Evolutionary conservation across 2,329 filamentous ascomycete genomes (phyloP).

Genomic region (Claviceps pusilla): DNA sequence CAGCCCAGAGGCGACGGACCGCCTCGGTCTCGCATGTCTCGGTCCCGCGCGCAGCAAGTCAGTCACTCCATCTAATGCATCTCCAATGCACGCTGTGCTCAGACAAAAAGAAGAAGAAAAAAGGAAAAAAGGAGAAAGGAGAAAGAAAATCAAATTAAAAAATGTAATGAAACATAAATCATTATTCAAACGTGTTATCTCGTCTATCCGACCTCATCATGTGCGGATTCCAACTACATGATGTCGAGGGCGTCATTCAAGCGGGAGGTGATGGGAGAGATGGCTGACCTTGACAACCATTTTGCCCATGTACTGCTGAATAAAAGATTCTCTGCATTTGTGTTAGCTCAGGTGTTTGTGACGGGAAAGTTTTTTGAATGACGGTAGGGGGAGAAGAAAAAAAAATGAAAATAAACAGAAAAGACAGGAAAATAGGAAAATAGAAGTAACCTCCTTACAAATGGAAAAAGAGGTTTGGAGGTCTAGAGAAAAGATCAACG

Average conservation of each 20-base stretch:
- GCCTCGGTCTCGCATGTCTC: background rate
- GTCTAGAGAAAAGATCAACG: conserved; percentile 13
- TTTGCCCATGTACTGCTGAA: conserved; percentile 60
- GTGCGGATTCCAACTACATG: conserved; percentile 7
- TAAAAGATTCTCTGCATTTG: conserved; percentile 51
- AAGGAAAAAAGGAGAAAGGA: background rate
- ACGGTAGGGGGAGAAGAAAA: background rate
- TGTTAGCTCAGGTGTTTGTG: conserved; percentile 1
- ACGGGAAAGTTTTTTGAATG: too few species aligned
- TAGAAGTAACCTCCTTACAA: background rate
- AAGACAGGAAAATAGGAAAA: background rate
- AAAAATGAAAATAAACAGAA: background rate
- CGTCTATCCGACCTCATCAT: conserved; percentile 2
- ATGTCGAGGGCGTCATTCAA: conserved; percentile 3
- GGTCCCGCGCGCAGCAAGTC: background rate
- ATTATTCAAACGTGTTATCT: conserved; percentile 7
- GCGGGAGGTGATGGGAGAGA: conserved; percentile 10
- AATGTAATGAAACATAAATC: background rate
- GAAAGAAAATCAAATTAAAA: background rate
- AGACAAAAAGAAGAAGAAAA: background rate
- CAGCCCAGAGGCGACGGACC: background rate
- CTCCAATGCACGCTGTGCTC: background rate
- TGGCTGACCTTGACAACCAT: conserved; percentile 42
- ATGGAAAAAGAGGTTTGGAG: background rate
- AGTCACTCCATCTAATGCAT: background rate